Evolutionary conservation across 169 alveolate species (phyloP).

Genomic region (Eimeria falciformis): DNA sequence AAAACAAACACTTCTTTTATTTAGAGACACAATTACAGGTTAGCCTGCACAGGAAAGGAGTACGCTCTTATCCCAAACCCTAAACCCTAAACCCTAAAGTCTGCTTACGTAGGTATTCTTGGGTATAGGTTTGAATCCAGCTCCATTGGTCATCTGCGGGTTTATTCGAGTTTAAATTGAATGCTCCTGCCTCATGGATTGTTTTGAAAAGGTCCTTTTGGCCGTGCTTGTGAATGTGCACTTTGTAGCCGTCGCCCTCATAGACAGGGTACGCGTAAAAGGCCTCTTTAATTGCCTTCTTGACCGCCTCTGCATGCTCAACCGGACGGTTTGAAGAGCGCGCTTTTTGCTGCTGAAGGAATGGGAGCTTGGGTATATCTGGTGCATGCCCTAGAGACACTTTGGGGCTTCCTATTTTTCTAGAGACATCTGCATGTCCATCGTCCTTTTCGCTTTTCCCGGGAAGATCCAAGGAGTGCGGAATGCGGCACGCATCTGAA

Average conservation of each 20-base stretch:
- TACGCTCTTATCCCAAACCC: constrained; percentile 25
- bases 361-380: too few relatives aligned
- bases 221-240: constrained; percentile 10
- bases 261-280: constrained; percentile 23
- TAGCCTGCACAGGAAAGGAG: too few relatives aligned
- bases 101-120: constrained; percentile 23
- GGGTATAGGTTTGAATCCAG: not conserved
- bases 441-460: too few relatives aligned
- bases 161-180: not conserved
- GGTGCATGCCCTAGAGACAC: too few relatives aligned
- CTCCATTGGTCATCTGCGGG: not conserved
- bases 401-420: not conserved
- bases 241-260: not conserved
- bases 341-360: not conserved
- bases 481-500: too few relatives aligned
- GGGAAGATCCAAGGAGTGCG: too few relatives aligned
- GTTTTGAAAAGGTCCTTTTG: not conserved
- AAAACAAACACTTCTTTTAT: not conserved
- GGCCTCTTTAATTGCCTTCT: not conserved
- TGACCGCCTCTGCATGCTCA: not conserved
- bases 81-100: constrained; percentile 20
- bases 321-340: too few relatives aligned
- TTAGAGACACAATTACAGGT: too few relatives aligned
- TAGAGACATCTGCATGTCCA: not conserved
- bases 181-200: not conserved